Conservation (phyloP, 345 rosid species). For the Capsella bursapastoris region DNA sequence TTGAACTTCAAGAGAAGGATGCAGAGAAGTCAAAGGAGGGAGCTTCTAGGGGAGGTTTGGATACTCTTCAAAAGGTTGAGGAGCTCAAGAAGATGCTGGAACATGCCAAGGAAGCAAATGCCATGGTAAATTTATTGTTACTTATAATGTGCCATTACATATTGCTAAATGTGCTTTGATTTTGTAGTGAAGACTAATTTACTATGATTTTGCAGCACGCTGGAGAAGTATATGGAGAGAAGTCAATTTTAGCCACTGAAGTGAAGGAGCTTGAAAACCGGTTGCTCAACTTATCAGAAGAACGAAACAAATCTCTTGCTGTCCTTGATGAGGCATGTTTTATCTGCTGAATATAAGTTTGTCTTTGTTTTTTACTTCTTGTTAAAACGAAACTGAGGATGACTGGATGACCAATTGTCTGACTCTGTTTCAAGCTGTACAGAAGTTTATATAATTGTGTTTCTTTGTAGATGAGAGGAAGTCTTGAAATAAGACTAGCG, state of each 20-base stretch:
- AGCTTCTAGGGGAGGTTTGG: conserved; percentile 65
- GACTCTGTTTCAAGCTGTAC: neutral
- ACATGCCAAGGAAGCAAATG: conserved; percentile 78
- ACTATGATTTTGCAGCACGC: conserved; percentile 60
- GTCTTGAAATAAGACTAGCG: conserved; percentile 63
- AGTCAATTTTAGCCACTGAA: conserved; percentile 79
- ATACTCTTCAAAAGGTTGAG: conserved; percentile 58
- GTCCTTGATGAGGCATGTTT: conserved; percentile 68
- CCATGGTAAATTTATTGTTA: conserved; percentile 56
- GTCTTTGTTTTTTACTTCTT: neutral
- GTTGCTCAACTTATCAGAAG: conserved; percentile 66
- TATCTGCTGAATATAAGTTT: neutral
- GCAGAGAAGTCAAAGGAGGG: conserved; percentile 74
- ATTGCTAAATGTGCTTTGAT: neutral
- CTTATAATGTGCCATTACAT: neutral
- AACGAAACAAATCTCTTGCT: conserved; percentile 71
- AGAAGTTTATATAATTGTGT: conserved; percentile 11
- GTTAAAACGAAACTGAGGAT: neutral
- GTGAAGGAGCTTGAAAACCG: conserved; percentile 82
- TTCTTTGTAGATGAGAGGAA: conserved; percentile 61
- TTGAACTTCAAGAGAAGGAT: conserved; percentile 65
- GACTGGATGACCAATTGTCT: neutral
- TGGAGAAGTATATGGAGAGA: conserved; percentile 94
- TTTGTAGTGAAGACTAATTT: conserved; percentile 21
- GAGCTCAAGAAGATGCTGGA: conserved; percentile 66